phyloP scores from a whole-genome alignment of 352 stramenopile species.

The Peronospora destructor region DNA sequence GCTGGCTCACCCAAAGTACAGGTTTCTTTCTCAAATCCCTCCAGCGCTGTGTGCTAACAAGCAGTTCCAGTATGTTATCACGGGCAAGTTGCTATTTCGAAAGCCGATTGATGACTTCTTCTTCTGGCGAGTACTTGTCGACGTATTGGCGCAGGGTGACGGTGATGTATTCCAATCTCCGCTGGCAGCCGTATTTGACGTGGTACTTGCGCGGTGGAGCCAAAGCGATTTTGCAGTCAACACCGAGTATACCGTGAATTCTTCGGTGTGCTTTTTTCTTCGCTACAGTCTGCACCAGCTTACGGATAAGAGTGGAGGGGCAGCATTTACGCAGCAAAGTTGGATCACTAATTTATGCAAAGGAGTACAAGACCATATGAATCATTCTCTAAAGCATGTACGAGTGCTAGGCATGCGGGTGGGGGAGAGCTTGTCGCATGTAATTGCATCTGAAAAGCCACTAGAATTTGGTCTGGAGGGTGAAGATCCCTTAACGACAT shows the following conservation, averaged over 20 bases:
- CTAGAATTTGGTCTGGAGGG: conserved; percentile 52
- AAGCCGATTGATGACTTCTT: conserved; percentile 43
- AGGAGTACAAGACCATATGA: conserved; percentile 69
- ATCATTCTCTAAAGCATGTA: conserved; percentile 49
- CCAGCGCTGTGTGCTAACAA: conserved; percentile 28
- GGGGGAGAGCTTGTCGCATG: conserved; percentile 50
- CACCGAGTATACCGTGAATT: conserved; percentile 49
- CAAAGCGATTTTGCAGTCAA: conserved; percentile 41
- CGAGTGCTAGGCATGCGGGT: conserved; percentile 62
- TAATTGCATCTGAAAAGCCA: conserved; percentile 54
- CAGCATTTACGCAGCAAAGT: conserved; percentile 30
- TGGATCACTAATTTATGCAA: conserved; percentile 67
- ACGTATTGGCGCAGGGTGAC: conserved; percentile 24
- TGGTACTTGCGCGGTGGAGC: conserved; percentile 52
- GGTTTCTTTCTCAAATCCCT: conserved; percentile 40
- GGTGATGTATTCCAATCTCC: conserved; percentile 15
- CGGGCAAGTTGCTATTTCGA: conserved; percentile 53
- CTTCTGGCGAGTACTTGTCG: conserved; percentile 43
- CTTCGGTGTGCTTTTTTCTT: conserved; percentile 59
- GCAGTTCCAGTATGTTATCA: conserved; percentile 60
- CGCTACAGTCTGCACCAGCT: conserved; percentile 46
- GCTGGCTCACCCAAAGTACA: conserved; percentile 39
- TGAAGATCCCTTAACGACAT: conserved; percentile 36
- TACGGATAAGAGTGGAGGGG: conserved; percentile 4
- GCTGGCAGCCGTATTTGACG: conserved; percentile 47